These are phyloP conservation scores for Yamadazyma atlantica DNA, from an alignment of 1,139 yeast species.

Conservation along the genomic window DNA sequence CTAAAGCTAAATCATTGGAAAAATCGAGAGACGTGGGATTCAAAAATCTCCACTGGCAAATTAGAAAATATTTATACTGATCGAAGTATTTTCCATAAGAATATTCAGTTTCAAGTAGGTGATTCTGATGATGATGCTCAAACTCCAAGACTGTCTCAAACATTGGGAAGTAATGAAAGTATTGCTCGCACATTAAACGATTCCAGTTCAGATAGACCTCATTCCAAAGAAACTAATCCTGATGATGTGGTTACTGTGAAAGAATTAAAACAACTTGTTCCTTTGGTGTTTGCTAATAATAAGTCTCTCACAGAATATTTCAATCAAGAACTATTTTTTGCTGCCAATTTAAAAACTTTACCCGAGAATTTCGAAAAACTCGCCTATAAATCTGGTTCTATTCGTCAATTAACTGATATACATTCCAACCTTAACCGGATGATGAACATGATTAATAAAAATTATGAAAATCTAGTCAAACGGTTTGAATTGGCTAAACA, in stretches of 20 bases:
- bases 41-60: neutral
- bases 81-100: neutral
- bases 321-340: constrained; percentile 20
- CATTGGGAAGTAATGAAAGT: neutral
- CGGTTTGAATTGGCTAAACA: constrained; percentile 8
- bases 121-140: neutral
- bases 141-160: neutral
- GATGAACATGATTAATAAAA: constrained; percentile 6
- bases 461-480: constrained; percentile 2
- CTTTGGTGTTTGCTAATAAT: constrained; percentile 11
- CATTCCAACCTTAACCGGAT: constrained; percentile 7
- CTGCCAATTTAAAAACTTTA: constrained; percentile 17
- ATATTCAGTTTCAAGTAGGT: constrained; percentile 2
- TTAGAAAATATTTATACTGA: neutral
- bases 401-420: constrained; percentile 1
- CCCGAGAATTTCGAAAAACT: constrained; percentile 8
- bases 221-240: neutral
- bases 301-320: constrained; percentile 13
- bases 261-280: constrained; percentile 14
- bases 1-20: constrained; percentile 4
- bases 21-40: neutral
- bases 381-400: constrained; percentile 1
- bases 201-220: neutral
- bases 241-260: constrained; percentile 9
- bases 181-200: neutral